A percentile compares a stretch with the other conserved stretches of the same genome.
These are phyloP conservation scores for Euptelea pleiosperma DNA, from an alignment of 164 flowering plant species.

Conservation along the genomic window DNA sequence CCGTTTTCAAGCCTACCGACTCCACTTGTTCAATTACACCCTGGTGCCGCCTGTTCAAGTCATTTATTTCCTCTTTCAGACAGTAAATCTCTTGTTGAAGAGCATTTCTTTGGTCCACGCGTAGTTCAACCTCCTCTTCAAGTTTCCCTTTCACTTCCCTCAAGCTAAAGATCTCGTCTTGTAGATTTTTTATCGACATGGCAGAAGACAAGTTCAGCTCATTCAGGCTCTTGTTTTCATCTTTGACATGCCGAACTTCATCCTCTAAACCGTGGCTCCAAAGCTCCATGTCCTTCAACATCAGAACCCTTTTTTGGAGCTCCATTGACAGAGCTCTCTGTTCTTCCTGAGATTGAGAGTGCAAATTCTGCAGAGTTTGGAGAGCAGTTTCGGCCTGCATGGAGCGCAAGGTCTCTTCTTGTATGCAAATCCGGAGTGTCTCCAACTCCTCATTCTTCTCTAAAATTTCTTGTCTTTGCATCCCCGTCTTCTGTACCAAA, in stretches of 20 bases:
- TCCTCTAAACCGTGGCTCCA: slow-evolving; percentile 48
- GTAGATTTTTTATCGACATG: slow-evolving; percentile 37
- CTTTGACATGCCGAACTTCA: slow-evolving; percentile 39
- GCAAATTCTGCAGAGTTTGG: slow-evolving; percentile 46
- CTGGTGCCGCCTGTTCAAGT: slow-evolving; percentile 42
- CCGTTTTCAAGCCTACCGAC: slow-evolving; percentile 51
- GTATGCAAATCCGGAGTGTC: slow-evolving; percentile 38
- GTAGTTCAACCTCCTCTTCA: slow-evolving; percentile 54
- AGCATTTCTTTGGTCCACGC: slow-evolving; percentile 37
- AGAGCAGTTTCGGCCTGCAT: slow-evolving; percentile 55
- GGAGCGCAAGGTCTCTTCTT: slow-evolving; percentile 49
- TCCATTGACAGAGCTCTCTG: slow-evolving; percentile 53
- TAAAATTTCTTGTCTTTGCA: slow-evolving; percentile 55
- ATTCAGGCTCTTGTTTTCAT: slow-evolving; percentile 52
- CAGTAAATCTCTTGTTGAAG: slow-evolving; percentile 51
- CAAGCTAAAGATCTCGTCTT: slow-evolving; percentile 44
- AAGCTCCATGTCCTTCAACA: slow-evolving; percentile 59
- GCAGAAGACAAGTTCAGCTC: slow-evolving; percentile 44
- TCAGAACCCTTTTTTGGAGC: slow-evolving; percentile 49
- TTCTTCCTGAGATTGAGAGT: slow-evolving; percentile 63
- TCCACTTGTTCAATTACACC: slow-evolving; percentile 48
- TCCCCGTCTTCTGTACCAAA: slow-evolving; percentile 40
- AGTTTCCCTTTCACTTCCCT: slow-evolving; percentile 63
- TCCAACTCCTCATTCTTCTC: slow-evolving; percentile 59
- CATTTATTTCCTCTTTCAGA: slow-evolving; percentile 59